phyloP scores from a whole-genome alignment of 352 stramenopile species.

The Phytophthora melonis region DNA sequence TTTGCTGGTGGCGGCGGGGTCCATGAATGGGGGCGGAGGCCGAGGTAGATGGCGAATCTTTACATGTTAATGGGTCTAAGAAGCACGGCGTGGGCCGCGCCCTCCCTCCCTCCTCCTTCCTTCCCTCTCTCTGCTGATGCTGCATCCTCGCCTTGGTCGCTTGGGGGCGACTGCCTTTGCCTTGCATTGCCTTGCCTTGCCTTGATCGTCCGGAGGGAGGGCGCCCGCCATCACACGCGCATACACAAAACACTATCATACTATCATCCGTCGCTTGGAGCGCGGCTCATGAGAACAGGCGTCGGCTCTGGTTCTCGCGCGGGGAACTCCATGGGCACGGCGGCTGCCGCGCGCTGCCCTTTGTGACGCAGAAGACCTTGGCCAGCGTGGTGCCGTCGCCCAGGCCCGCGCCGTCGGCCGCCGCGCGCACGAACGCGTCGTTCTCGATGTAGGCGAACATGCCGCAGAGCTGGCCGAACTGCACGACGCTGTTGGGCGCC shows the following conservation, averaged over 20 bases:
- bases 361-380: slow-evolving; percentile 49
- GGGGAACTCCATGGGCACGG: slow-evolving; percentile 54
- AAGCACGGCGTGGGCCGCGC: slow-evolving; percentile 7
- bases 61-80: slow-evolving; percentile 31
- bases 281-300: slow-evolving; percentile 42
- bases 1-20: slow-evolving; percentile 7
- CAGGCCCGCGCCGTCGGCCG: slow-evolving; percentile 29
- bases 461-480: slow-evolving; percentile 54
- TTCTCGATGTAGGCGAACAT: slow-evolving; percentile 58
- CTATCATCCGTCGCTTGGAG: slow-evolving; percentile 11
- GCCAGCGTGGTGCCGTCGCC: slow-evolving; percentile 36
- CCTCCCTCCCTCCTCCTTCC: background rate
- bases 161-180: too few relatives aligned
- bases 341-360: slow-evolving; percentile 29
- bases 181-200: background rate
- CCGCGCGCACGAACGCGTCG: slow-evolving; percentile 46
- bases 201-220: slow-evolving; percentile 2
- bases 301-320: slow-evolving; percentile 39
- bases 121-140: too few relatives aligned
- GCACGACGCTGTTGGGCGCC: slow-evolving; percentile 46
- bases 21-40: background rate
- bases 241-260: slow-evolving; percentile 41
- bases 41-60: slow-evolving; percentile 12
- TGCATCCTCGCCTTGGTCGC: background rate
- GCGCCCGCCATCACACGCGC: slow-evolving; percentile 16